Base-by-base conservation (phyloP, 805 yeast genomes). In the Lachancea cidri region DNA sequence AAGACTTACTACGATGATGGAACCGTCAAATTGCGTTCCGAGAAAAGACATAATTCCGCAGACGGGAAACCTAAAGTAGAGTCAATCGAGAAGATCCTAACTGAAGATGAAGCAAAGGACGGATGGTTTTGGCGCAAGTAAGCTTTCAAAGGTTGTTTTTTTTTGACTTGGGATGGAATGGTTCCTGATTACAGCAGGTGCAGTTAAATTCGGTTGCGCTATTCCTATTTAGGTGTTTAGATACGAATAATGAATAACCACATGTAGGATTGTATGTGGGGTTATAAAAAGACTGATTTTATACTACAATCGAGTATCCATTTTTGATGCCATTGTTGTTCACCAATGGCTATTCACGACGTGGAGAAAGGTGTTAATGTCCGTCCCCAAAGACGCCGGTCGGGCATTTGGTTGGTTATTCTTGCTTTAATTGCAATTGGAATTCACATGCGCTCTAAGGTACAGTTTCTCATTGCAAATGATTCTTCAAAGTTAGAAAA, bases 1-100 rank as follows among this genome's bases (percentile, higher is more conserved):
- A 57, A 64, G 38, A 66, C 68, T 19, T 63, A 54, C 24, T 74
- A 51, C 46, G 62, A 57, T 16, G 77, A 75, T 48, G 80, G 80
- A 0, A 47, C 60, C 6, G 61, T 66, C 8, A 57, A 65, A 33
- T 50, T 64, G 17, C 66, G 61, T 38, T 67, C 68, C 31, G 54
- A 62, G 27, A 70, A 59, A 46, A 71, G 63, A 39, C 44, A 64
- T 5, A 53, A 58, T 25, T 72, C 74, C 27, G 47, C 47, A 5
- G 65, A 64, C 38, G 76, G 70, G 4, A 53, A 63, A 34, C 67
- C 71, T 6, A 54, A 52, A 17, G 50, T 64, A 11, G 65, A 66
- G 36, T 48, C 49, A 2, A 46, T 51, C 20, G 66, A 60, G 33
- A 50, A 49, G 29, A 27, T 52, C n/a, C 32, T 55, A 3, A 33